These are phyloP conservation scores for Limnanthes douglasii DNA, from an alignment of 345 rosid genomes.

Conservation along the genomic window DNA sequence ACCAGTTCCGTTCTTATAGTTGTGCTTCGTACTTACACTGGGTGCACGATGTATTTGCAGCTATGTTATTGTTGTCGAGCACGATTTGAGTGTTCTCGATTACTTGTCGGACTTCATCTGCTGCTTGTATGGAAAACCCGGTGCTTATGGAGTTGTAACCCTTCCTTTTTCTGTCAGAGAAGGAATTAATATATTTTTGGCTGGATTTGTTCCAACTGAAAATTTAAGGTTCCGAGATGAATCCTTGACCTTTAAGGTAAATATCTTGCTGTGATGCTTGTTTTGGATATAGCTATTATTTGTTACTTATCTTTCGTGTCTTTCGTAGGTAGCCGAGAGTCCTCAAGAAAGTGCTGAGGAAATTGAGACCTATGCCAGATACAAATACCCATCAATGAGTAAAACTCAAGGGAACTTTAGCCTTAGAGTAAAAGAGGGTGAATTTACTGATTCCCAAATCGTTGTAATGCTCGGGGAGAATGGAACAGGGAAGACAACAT, in stretches of 20 bases:
- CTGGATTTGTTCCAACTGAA: constrained; percentile 95
- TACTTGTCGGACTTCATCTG: constrained; percentile 96
- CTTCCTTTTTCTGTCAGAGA: constrained; percentile 97
- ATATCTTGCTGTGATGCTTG: not conserved
- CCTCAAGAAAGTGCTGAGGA: constrained; percentile 90
- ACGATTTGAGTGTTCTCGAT: constrained; percentile 93
- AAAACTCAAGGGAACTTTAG: constrained; percentile 80
- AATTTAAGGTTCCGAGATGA: constrained; percentile 89
- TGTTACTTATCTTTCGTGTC: constrained; percentile 7
- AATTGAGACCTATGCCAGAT: constrained; percentile 88
- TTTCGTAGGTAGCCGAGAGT: constrained; percentile 88
- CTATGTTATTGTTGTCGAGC: constrained; percentile 98
- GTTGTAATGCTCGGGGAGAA: constrained; percentile 98
- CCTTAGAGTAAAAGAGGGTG: constrained; percentile 80
- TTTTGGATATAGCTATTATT: not conserved
- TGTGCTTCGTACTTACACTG: not conserved
- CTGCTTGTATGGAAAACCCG: constrained; percentile 96
- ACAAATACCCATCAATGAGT: constrained; percentile 82
- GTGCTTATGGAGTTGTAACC: constrained; percentile 97
- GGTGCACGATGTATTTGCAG: constrained; percentile 23
- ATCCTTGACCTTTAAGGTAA: constrained; percentile 88
- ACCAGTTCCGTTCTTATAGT: not conserved
- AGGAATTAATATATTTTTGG: constrained; percentile 90
- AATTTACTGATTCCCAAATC: constrained; percentile 98
- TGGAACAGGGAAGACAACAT: constrained; percentile 97